Evolutionary conservation across 805 yeast genomes (phyloP).

Genomic region (Wickerhamiella qilinensis): DNA sequence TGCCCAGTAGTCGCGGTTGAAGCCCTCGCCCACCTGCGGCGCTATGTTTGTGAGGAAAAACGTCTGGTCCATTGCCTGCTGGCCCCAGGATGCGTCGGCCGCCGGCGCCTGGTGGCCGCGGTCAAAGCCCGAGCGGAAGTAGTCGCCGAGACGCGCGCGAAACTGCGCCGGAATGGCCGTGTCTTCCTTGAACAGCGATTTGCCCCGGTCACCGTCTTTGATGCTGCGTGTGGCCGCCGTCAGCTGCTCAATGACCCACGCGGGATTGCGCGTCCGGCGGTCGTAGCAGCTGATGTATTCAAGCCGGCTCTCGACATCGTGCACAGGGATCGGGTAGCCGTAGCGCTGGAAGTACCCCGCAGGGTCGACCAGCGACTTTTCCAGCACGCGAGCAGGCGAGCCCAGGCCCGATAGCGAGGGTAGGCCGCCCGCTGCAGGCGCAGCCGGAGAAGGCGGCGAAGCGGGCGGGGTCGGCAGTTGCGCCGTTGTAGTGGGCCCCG

Average conservation of each 20-base stretch:
- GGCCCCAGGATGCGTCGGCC: slow-evolving; percentile 86
- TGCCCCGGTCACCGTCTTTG: slow-evolving; percentile 46
- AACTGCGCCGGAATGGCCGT: slow-evolving; percentile 61
- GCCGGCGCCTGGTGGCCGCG: slow-evolving; percentile 98
- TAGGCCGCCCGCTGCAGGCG: neutral
- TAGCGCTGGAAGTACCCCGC: slow-evolving; percentile 63
- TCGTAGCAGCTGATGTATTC: slow-evolving; percentile 82
- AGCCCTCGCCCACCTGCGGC: slow-evolving; percentile 96
- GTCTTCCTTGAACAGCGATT: slow-evolving; percentile 77
- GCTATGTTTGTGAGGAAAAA: slow-evolving; percentile 79
- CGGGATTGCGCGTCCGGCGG: slow-evolving; percentile 70
- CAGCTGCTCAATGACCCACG: slow-evolving; percentile 64
- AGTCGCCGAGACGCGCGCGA: slow-evolving; percentile 65
- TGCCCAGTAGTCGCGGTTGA: slow-evolving; percentile 96
- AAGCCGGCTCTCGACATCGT: slow-evolving; percentile 54
- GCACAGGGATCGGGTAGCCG: slow-evolving; percentile 92
- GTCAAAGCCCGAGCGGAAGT: slow-evolving; percentile 89
- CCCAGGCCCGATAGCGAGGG: too few species aligned
- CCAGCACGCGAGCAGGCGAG: too few species aligned
- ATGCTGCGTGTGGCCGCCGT: slow-evolving; percentile 41
- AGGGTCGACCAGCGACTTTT: slow-evolving; percentile 40
- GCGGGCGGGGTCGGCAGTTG: too few species aligned
- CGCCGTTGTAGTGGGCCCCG: too few species aligned
- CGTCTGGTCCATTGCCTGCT: slow-evolving; percentile 88
- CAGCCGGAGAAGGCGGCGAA: neutral